phyloP scores from a whole-genome alignment of 805 yeast genomes.

The Tetrapisispora namnaoensis region DNA sequence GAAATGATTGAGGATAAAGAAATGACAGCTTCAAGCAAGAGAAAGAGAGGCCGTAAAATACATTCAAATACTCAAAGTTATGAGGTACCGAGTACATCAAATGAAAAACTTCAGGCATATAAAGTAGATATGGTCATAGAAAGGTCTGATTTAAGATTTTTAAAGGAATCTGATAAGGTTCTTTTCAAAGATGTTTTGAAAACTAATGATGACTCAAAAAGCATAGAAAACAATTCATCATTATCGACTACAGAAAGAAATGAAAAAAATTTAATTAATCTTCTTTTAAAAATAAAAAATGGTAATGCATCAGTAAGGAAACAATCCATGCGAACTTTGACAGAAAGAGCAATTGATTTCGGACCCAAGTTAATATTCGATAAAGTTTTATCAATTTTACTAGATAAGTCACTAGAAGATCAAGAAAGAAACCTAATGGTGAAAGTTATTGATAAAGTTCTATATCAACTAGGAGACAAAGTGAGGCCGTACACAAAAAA shows the following conservation, averaged over 20 bases:
- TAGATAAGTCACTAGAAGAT: slow-evolving; percentile 65
- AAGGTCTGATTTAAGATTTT: slow-evolving; percentile 52
- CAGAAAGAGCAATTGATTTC: slow-evolving; percentile 50
- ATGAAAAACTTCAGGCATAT: slow-evolving; percentile 20
- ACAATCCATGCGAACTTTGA: slow-evolving; percentile 52
- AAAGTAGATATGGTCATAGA: slow-evolving; percentile 39
- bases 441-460: slow-evolving; percentile 60
- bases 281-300: slow-evolving; percentile 65
- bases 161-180: slow-evolving; percentile 62
- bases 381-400: slow-evolving; percentile 62
- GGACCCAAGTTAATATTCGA: slow-evolving; percentile 66
- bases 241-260: slow-evolving; percentile 43
- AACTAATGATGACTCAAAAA: slow-evolving; percentile 4
- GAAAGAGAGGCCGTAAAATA: neutral
- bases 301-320: slow-evolving; percentile 66
- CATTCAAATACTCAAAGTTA: slow-evolving; percentile 32
- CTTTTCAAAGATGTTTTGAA: slow-evolving; percentile 53
- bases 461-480: slow-evolving; percentile 53
- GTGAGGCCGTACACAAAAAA: slow-evolving; percentile 67
- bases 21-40: slow-evolving; percentile 21
- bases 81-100: slow-evolving; percentile 43
- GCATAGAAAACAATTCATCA: slow-evolving; percentile 17
- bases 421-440: slow-evolving; percentile 77
- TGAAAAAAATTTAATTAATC: slow-evolving; percentile 50
- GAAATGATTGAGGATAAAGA: slow-evolving; percentile 12